Conservation (phyloP, 257 asterid genomes). For the Solanum virginianum region DNA sequence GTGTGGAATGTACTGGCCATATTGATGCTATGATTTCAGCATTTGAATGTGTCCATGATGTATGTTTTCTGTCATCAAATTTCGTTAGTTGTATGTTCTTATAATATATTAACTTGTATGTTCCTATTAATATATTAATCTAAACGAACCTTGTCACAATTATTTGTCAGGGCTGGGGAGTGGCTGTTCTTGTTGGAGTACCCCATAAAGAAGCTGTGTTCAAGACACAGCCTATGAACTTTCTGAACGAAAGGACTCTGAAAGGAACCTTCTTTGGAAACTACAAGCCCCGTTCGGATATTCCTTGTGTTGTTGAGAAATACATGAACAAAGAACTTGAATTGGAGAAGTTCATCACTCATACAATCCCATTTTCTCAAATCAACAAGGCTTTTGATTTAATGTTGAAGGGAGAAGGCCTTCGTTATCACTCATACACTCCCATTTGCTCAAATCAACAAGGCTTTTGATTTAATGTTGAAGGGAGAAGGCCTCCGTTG, state of each 20-base stretch:
- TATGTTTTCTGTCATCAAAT: neutral
- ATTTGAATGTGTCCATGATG: constrained; percentile 43
- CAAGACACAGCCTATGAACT: constrained; percentile 37
- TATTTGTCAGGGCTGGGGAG: constrained; percentile 39
- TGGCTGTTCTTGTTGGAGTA: constrained; percentile 48
- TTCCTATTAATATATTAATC: neutral
- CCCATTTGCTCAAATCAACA: constrained; percentile 52
- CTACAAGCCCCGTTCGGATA: constrained; percentile 34
- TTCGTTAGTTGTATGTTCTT: neutral
- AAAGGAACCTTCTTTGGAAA: constrained; percentile 45
- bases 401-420: constrained; percentile 37
- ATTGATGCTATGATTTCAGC: constrained; percentile 30
- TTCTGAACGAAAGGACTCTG: constrained; percentile 33
- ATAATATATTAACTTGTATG: neutral
- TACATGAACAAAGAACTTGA: constrained; percentile 42
- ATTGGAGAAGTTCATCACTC: constrained; percentile 58
- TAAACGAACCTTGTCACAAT: neutral
- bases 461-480: constrained; percentile 53
- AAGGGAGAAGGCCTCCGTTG: constrained; percentile 43
- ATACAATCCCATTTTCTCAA: constrained; percentile 35
- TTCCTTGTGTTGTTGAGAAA: constrained; percentile 38
- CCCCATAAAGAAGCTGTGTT: constrained; percentile 34
- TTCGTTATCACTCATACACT: constrained; percentile 43
- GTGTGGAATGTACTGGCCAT: constrained; percentile 36
- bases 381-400: constrained; percentile 60